These are phyloP conservation scores for Leucocoprinus birnbaumii DNA, from an alignment of 768 basidiomycete species.

Conservation along the genomic window DNA sequence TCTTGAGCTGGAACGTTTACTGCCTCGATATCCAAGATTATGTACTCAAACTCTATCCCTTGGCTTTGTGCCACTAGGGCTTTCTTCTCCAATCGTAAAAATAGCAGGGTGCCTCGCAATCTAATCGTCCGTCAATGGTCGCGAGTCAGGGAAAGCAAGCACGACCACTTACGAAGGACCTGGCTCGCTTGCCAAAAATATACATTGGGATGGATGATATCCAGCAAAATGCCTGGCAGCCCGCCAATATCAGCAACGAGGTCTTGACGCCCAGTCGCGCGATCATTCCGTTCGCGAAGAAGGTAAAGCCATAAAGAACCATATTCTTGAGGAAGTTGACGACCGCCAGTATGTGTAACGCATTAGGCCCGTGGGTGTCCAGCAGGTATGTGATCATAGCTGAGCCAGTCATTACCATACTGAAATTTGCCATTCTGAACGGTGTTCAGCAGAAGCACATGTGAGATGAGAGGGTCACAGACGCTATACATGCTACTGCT, in stretches of 20 bases:
- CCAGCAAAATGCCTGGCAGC: slow-evolving; percentile 38
- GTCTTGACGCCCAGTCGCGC: slow-evolving; percentile 32
- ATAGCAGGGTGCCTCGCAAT: slow-evolving; percentile 23
- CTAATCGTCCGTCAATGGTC: slow-evolving; percentile 7
- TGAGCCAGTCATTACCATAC: slow-evolving; percentile 38
- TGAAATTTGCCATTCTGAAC: slow-evolving; percentile 40
- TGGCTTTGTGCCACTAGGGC: background rate
- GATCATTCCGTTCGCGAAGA: slow-evolving; percentile 42
- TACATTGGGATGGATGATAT: slow-evolving; percentile 40
- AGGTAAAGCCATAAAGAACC: slow-evolving; percentile 41
- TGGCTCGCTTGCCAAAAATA: slow-evolving; percentile 38
- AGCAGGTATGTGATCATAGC: slow-evolving; percentile 43
- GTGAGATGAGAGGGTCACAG: background rate
- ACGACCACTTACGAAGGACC: slow-evolving; percentile 34
- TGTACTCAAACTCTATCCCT: too few relatives aligned
- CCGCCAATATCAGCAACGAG: slow-evolving; percentile 36
- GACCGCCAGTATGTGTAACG: slow-evolving; percentile 38
- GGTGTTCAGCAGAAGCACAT: background rate
- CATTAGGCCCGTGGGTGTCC: slow-evolving; percentile 39
- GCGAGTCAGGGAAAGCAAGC: background rate
- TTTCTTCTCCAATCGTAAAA: slow-evolving; percentile 18
- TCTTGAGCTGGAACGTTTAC: background rate
- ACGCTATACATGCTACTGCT: slow-evolving; percentile 36
- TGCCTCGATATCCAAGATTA: slow-evolving; percentile 61
- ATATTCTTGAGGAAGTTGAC: slow-evolving; percentile 43